phyloP scores from a whole-genome alignment of 768 basidiomycete genomes.

The Phanerochaete carnosa region DNA sequence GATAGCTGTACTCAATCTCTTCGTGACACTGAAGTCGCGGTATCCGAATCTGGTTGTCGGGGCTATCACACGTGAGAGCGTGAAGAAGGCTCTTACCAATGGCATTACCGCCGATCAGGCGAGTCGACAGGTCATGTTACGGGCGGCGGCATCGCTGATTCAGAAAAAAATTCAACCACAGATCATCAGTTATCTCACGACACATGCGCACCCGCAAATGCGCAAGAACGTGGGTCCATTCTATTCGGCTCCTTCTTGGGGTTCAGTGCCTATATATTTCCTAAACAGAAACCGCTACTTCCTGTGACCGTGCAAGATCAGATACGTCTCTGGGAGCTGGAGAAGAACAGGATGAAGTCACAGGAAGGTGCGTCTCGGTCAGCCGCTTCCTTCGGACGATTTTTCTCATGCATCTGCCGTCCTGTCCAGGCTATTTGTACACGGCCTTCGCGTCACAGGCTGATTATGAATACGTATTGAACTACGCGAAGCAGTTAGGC shows the following conservation, averaged over 20 bases:
- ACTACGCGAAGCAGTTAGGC: constrained; percentile 80
- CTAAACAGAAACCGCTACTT: constrained; percentile 76
- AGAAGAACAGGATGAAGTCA: constrained; percentile 86
- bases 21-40: constrained; percentile 87
- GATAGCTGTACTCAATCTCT: constrained; percentile 93
- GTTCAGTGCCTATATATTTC: background rate
- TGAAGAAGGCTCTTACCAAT: constrained; percentile 89
- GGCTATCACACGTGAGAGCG: constrained; percentile 90
- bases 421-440: constrained; percentile 73
- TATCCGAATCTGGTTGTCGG: constrained; percentile 98
- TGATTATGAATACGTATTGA: constrained; percentile 83
- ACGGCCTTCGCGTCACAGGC: constrained; percentile 82
- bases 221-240: constrained; percentile 70
- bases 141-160: background rate
- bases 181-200: constrained; percentile 94
- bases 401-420: constrained; percentile 2
- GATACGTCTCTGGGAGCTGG: constrained; percentile 95
- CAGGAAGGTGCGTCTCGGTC: constrained; percentile 61
- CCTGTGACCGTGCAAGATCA: constrained; percentile 99
- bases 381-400: constrained; percentile 7
- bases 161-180: constrained; percentile 27
- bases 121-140: background rate
- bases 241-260: constrained; percentile 3
- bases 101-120: constrained; percentile 96
- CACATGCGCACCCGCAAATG: constrained; percentile 98